Evolutionary conservation across 1,139 yeast genomes (phyloP).

Genomic region (Diutina neorugosa): DNA sequence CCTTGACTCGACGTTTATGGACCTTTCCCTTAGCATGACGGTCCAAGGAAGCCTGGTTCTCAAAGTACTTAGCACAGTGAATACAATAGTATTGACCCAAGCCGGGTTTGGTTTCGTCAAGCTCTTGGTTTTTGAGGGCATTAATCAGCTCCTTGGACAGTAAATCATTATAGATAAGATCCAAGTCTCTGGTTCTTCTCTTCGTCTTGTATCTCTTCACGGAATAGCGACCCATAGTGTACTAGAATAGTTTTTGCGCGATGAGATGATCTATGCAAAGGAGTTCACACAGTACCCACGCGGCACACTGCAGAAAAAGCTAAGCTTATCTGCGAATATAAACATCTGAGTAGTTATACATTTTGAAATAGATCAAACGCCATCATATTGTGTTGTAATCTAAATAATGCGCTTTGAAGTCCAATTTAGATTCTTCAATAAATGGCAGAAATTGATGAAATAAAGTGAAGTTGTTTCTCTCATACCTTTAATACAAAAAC

Average conservation of each 20-base stretch:
- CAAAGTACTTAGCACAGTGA: constrained; percentile 88
- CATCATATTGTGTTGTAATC: too few relatives aligned
- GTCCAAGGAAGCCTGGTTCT: constrained; percentile 60
- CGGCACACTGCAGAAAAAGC: neutral
- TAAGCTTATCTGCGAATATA: too few relatives aligned
- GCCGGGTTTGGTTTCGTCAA: constrained; percentile 88
- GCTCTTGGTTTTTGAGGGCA: constrained; percentile 62
- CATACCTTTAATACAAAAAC: too few relatives aligned
- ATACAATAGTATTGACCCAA: constrained; percentile 90
- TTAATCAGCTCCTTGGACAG: constrained; percentile 49
- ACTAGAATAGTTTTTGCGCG: neutral
- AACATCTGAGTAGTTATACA: too few relatives aligned
- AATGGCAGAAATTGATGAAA: too few relatives aligned
- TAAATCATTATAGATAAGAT: constrained; percentile 69
- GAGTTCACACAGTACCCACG: neutral
- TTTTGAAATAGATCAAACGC: too few relatives aligned
- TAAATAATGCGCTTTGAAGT: too few relatives aligned
- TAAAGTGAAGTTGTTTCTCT: too few relatives aligned
- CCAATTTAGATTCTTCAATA: too few relatives aligned
- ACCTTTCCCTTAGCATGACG: constrained; percentile 65
- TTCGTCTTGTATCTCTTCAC: constrained; percentile 66
- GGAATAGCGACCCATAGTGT: constrained; percentile 73
- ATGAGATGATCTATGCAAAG: neutral
- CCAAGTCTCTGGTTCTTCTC: constrained; percentile 77
- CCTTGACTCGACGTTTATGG: constrained; percentile 79